Evolutionary conservation across 768 basidiomycete genomes (phyloP).

Genomic region (Clavaria fumosa): DNA sequence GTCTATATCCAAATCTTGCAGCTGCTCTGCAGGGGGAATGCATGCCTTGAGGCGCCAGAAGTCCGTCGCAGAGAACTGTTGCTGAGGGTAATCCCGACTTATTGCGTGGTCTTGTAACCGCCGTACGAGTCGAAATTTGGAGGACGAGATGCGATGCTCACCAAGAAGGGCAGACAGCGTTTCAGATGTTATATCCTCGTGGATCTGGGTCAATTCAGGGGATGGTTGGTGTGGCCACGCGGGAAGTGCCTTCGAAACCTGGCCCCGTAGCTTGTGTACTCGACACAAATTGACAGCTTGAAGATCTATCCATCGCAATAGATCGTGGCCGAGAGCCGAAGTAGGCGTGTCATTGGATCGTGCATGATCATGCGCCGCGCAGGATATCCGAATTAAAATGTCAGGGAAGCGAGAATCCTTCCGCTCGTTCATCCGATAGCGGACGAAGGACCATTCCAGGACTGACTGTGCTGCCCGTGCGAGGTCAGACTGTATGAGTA

Average conservation of each 20-base stretch:
- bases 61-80: slow-evolving; percentile 38
- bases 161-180: slow-evolving; percentile 39
- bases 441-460: slow-evolving; percentile 57
- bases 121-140: slow-evolving; percentile 65
- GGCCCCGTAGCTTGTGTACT: slow-evolving; percentile 21
- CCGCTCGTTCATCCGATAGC: slow-evolving; percentile 26
- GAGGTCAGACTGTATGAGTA: slow-evolving; percentile 57
- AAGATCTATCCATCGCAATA: slow-evolving; percentile 49
- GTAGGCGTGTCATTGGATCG: slow-evolving; percentile 16
- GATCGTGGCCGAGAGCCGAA: slow-evolving; percentile 26
- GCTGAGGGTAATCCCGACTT: slow-evolving; percentile 22
- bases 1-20: slow-evolving; percentile 54
- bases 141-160: slow-evolving; percentile 45
- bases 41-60: slow-evolving; percentile 81
- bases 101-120: slow-evolving; percentile 38
- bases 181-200: slow-evolving; percentile 29
- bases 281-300: slow-evolving; percentile 30
- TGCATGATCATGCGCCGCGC: slow-evolving; percentile 41
- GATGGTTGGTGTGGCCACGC: slow-evolving; percentile 65
- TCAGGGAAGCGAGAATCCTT: slow-evolving; percentile 44
- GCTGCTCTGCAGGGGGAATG: slow-evolving; percentile 37
- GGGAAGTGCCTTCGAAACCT: slow-evolving; percentile 42
- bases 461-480: slow-evolving; percentile 57
- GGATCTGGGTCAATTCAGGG: slow-evolving; percentile 27
- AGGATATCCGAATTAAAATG: slow-evolving; percentile 53